phyloP scores from a whole-genome alignment of 164 flowering plant species.

The Cinnamomum micranthum region DNA sequence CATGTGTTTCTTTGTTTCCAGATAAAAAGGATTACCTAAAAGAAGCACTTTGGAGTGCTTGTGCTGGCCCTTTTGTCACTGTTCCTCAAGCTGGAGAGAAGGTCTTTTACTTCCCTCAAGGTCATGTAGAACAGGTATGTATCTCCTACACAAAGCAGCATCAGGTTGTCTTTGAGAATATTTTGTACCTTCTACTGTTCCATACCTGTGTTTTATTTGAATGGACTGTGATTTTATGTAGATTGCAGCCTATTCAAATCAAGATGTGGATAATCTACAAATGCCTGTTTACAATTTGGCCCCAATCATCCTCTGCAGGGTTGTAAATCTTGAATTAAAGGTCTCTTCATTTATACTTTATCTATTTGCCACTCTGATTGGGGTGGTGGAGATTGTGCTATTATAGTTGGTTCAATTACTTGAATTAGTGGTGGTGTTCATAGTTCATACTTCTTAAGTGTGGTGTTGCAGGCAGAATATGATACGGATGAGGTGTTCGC shows the following conservation, averaged over 20 bases:
- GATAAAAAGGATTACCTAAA: constrained; percentile 27
- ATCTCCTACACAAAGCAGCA: neutral
- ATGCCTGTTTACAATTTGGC: constrained; percentile 50
- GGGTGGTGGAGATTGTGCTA: neutral
- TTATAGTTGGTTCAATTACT: neutral
- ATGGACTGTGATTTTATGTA: constrained; percentile 15
- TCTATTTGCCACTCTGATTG: neutral
- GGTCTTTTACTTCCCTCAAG: constrained; percentile 66
- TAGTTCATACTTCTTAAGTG: constrained; percentile 1
- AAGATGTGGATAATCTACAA: constrained; percentile 17
- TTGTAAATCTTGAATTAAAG: constrained; percentile 43
- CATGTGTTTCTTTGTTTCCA: constrained; percentile 8
- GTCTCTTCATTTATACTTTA: constrained; percentile 13
- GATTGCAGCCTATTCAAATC: constrained; percentile 37
- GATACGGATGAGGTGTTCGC: constrained; percentile 69
- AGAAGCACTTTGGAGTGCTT: constrained; percentile 49
- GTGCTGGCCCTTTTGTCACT: constrained; percentile 49
- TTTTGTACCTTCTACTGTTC: neutral
- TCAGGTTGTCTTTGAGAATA: neutral
- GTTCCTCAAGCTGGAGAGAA: constrained; percentile 42
- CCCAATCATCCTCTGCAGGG: constrained; percentile 50
- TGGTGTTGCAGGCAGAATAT: constrained; percentile 45
- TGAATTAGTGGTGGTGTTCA: neutral
- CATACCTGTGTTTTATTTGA: neutral
- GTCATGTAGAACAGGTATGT: constrained; percentile 60